Evolutionary conservation across 1,284 basidiomycete genomes (phyloP), one percentile per base, ranked within the genome.

Genomic region (Thelephora terrestris): DNA sequence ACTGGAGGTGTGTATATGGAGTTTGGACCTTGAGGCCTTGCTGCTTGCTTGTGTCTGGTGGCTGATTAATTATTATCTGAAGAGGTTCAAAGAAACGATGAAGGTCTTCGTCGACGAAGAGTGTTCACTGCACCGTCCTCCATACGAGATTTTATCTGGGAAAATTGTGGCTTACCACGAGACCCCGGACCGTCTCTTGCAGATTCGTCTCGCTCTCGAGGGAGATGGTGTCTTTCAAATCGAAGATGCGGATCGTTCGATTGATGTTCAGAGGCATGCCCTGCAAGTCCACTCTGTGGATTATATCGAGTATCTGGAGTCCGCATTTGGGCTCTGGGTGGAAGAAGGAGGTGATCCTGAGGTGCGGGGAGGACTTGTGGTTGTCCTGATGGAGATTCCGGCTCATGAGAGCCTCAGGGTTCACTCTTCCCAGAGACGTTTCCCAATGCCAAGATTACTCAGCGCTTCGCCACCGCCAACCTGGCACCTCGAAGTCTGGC

Each of bases 401-500:
- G 12, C 29, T 32, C 29, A 32, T 3, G 7, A 12, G 29, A 12
- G 29, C 9, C 29, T 14, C 45, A 66, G 64, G 57, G 47, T 10
- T 61, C 58, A 2, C 62, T 67, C 6, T 48, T 66, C 18, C 65
- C 66, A 2, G 66, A 68, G 40, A 59, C 61, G 7, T 67, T 67
- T 44, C 54, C 60, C 2, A 63, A 65, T 23, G 50, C 40, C 2
- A 51, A 48, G 35, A 21, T 50, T 2, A 47, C 49, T 46, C 49
- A 61, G 18, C 45, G 18, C 57, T 18, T 42, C 50, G 14, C 29
- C 9, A 32, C 20, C 37, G 47, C 20, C 25, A 46, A 20, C 36
- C 36, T 18, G 35, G n/a, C 45, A 24, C 38, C 47, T 39, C 47
- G 21, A 49, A 47, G 27, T 29, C 55, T 60, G 5, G 56, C 65